Evolutionary conservation across 306 rosid species (phyloP), one percentile per base, ranked within the genome.

Genomic region (Lupinus albus): DNA sequence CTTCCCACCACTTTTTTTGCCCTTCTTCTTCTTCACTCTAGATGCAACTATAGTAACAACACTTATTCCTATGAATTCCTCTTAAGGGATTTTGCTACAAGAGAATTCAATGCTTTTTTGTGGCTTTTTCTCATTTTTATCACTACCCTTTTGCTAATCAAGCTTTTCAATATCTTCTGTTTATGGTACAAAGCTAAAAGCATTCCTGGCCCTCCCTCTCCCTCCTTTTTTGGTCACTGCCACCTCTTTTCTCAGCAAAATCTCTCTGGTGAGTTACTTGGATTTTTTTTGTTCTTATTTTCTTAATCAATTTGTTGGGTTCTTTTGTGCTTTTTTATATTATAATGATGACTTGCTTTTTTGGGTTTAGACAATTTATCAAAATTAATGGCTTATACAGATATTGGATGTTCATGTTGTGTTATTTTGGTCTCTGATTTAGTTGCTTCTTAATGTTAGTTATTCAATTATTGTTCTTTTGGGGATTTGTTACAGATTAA

Each of bases 71-170:
- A 83, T 14, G 53, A 78, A 8, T 63, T 83, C 33, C 39, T 91
- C 35, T 4, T 25, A 25, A 70, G 46, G 8, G 96, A 91, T 76
- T 61, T 84, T 1, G 86, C 78, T 7, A 39, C 74, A n/a, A 46
- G 89, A 25, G 97, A 91, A 20, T 32, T 88, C 91, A 91, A 88
- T 57, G 97, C 91, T 0, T 84, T 88, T 59, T 81, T 86, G 0
- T 91, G 97, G 97, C 7, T 84, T 16, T 68, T 69, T 20, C 85
- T 88, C 44, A 12, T 88, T 62, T 41, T 72, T 4, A 47, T 82
- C 81, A 88, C 91, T 1, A 54, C 70, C 20, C 68, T 91, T 21
- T 51, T 83, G 78, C 61, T 86, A 67, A 25, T 17, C 5, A 82
- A 78, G 44, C 54, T 91, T 18, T 21, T 73, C 39, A 65, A 10